A percentile compares a stretch with the other conserved stretches of the same genome.
These are phyloP conservation scores for Penicillium maclennaniae DNA, from an alignment of 495 filamentous ascomycete genomes.

Conservation along the genomic window DNA sequence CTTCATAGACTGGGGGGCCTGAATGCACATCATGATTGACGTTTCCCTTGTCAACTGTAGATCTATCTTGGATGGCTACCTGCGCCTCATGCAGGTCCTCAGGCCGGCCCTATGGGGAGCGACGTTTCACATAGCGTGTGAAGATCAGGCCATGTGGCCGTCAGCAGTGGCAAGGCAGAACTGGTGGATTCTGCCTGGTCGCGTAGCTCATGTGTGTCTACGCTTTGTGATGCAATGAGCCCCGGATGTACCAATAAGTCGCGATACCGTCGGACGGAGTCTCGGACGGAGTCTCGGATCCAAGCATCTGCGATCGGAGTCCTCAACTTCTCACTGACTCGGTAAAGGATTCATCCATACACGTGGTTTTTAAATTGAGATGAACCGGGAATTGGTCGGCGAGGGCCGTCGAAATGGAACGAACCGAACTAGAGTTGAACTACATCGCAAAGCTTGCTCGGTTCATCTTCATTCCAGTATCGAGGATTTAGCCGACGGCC, in stretches of 20 bases:
- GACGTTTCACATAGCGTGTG: slow-evolving; percentile 7
- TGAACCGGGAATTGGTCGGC: no score
- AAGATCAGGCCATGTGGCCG: slow-evolving; percentile 12
- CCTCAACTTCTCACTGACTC: no score
- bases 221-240: background rate
- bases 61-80: background rate
- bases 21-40: background rate
- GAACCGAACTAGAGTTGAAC: background rate
- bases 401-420: background rate
- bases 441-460: background rate
- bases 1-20: background rate
- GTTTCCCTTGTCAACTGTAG: background rate
- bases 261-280: no score
- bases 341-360: background rate
- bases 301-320: background rate
- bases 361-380: no score
- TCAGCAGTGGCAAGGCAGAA: slow-evolving; percentile 9
- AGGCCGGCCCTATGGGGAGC: background rate
- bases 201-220: background rate
- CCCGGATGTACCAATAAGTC: background rate
- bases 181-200: slow-evolving; percentile 1
- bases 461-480: background rate
- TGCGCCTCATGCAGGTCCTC: background rate
- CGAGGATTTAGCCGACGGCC: slow-evolving; percentile 1
- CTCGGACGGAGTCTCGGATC: no score